phyloP scores from a whole-genome alignment of 257 asterid genomes.

The Avicennia marina region DNA sequence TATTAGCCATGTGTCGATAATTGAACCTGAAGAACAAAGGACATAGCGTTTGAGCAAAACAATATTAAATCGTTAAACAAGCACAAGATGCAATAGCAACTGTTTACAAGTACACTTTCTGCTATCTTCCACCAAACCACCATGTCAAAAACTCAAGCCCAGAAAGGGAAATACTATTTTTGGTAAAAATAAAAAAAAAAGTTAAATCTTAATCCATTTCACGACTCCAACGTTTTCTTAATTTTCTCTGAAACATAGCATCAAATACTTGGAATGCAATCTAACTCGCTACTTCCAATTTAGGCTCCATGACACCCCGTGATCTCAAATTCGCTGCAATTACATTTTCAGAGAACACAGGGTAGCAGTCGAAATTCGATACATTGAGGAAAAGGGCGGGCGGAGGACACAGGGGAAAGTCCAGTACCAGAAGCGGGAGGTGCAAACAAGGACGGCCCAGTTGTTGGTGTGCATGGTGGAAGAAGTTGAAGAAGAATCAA shows the following conservation, averaged over 20 bases:
- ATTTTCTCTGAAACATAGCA: not conserved
- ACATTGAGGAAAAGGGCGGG: not conserved
- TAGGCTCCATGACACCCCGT: not conserved
- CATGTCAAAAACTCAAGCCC: too few relatives aligned
- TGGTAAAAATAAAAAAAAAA: too few relatives aligned
- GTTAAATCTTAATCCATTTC: not conserved
- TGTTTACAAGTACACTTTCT: not conserved
- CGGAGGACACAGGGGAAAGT: not conserved
- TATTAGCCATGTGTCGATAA: constrained; percentile 96
- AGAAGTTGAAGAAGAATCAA: constrained; percentile 44
- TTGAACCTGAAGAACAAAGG: constrained; percentile 63
- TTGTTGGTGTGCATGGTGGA: constrained; percentile 93
- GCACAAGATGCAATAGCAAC: not conserved
- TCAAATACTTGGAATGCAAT: not conserved
- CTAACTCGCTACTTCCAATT: not conserved
- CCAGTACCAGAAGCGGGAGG: constrained; percentile 94
- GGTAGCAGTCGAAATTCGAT: not conserved
- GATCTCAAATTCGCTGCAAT: not conserved
- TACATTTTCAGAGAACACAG: not conserved
- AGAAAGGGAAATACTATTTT: too few relatives aligned
- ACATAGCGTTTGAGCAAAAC: not conserved
- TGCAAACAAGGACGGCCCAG: constrained; percentile 95
- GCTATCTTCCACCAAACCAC: too few relatives aligned
- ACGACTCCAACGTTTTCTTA: not conserved
- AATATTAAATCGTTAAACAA: constrained; percentile 4